phyloP scores from a whole-genome alignment of 345 rosid genomes.

The Ceriops decandra region DNA sequence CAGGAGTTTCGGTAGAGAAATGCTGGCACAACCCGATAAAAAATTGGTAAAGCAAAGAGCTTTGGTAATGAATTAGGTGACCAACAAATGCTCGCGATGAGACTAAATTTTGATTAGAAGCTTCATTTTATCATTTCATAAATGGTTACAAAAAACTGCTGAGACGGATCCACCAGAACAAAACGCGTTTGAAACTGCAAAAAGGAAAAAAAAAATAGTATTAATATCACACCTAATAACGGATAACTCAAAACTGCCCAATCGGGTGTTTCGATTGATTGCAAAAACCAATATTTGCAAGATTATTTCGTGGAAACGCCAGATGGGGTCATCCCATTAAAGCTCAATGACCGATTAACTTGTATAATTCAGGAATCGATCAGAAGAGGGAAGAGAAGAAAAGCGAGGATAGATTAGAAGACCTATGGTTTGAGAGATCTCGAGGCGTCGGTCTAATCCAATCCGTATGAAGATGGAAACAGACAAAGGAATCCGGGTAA shows the following conservation, averaged over 20 bases:
- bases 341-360: background rate
- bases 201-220: background rate
- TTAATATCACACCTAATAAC: background rate
- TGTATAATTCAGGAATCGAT: background rate
- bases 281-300: background rate
- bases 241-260: background rate
- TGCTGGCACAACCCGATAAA: background rate
- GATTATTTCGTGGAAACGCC: background rate
- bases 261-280: background rate
- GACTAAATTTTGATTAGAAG: background rate
- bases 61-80: background rate
- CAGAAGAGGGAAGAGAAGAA: background rate
- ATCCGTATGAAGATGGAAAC: slow-evolving; percentile 3
- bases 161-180: background rate
- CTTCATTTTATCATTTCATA: slow-evolving; percentile 3
- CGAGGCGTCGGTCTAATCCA: slow-evolving; percentile 9
- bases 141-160: background rate
- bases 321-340: background rate
- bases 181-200: background rate
- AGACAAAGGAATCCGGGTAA: background rate
- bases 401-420: background rate
- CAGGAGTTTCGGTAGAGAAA: slow-evolving; percentile 10
- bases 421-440: slow-evolving; percentile 4
- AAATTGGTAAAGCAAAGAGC: background rate
- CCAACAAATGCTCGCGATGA: background rate